Conservation (phyloP, 345 rosid species). For the Euphorbia peplus region DNA sequence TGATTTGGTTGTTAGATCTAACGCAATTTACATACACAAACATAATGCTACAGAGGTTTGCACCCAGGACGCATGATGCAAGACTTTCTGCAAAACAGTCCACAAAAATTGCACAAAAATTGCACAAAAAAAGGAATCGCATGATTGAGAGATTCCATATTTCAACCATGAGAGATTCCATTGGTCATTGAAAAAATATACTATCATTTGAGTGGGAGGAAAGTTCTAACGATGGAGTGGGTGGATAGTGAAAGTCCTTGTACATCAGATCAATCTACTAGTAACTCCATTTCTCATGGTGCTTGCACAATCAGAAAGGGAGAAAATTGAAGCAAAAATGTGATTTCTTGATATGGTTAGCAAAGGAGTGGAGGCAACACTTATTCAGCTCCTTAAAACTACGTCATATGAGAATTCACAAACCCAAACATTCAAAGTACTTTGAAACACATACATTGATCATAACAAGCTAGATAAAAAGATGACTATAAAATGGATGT, state of each 20-base stretch:
- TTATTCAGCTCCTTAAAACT: constrained; percentile 95
- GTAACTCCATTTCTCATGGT: constrained; percentile 33
- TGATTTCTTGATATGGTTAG: constrained; percentile 83
- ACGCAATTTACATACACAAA: too few species aligned
- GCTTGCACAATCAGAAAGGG: constrained; percentile 45
- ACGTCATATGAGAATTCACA: too few species aligned
- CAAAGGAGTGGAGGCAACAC: constrained; percentile 88
- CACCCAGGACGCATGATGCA: too few species aligned
- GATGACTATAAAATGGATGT: not conserved
- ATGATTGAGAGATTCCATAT: too few species aligned
- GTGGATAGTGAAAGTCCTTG: constrained; percentile 84
- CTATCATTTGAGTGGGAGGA: constrained; percentile 58
- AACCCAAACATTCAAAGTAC: too few species aligned
- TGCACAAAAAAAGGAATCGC: too few species aligned
- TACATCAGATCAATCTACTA: constrained; percentile 45
- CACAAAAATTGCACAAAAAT: too few species aligned
- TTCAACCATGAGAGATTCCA: too few species aligned
- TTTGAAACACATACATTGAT: not conserved
- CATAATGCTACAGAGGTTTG: too few species aligned
- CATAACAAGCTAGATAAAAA: not conserved
- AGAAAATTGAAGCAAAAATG: constrained; percentile 58
- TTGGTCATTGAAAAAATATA: too few species aligned
- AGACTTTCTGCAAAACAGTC: too few species aligned
- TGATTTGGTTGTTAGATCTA: too few species aligned
- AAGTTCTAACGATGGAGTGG: constrained; percentile 98